Evolutionary conservation across 2,329 filamentous ascomycete genomes (phyloP).

Genomic region (Trichoderma simmonsii): DNA sequence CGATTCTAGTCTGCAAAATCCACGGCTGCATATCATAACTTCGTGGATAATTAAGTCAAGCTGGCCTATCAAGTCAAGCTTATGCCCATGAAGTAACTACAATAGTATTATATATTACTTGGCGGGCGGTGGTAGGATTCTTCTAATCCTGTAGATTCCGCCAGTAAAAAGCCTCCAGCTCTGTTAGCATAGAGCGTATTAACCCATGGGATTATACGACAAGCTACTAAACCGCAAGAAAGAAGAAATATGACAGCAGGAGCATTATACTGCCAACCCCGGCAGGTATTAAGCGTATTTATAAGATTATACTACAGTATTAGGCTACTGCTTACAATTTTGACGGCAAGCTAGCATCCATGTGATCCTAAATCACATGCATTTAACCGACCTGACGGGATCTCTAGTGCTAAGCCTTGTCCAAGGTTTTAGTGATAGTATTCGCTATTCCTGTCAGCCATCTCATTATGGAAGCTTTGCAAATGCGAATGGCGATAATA

Average conservation of each 20-base stretch:
- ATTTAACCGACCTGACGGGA: too few species aligned
- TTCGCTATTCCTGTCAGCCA: too few species aligned
- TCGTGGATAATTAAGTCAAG: background rate
- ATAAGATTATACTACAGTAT: background rate
- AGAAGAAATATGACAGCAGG: background rate
- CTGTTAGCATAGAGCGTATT: background rate
- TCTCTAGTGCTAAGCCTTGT: too few species aligned
- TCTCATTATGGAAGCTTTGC: too few species aligned
- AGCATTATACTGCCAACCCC: background rate
- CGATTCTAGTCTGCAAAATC: background rate
- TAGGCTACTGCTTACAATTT: background rate
- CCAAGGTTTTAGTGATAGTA: too few species aligned
- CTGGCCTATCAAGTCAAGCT: background rate
- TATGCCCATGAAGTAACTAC: background rate
- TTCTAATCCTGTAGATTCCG: background rate
- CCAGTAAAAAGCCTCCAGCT: background rate
- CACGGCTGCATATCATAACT: background rate
- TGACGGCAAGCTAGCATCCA: background rate
- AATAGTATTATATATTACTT: background rate
- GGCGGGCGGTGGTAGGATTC: background rate
- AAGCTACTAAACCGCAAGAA: background rate
- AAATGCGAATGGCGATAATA: too few species aligned
- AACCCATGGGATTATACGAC: background rate
- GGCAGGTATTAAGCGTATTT: background rate
- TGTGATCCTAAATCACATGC: too few species aligned